phyloP scores from a whole-genome alignment of 2,329 filamentous ascomycete genomes.

The Botrytis fabae region DNA sequence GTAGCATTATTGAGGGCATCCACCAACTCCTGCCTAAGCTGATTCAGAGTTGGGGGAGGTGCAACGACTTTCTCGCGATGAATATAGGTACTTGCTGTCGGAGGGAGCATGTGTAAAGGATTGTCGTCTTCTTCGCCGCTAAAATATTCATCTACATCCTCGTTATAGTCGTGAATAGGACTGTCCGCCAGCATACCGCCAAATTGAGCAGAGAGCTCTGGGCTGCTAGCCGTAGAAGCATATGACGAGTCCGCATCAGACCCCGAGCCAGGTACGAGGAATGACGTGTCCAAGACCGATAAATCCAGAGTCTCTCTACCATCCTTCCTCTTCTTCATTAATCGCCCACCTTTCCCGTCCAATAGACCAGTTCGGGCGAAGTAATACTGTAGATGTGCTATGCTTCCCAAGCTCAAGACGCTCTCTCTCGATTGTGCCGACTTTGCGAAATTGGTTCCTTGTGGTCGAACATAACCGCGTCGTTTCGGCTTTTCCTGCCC shows the following conservation, averaged over 20 bases:
- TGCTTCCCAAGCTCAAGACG: constrained; percentile 93
- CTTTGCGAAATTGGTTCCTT: constrained; percentile 68
- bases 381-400: constrained; percentile 96
- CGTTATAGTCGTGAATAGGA: constrained; percentile 46
- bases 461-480: constrained; percentile 41
- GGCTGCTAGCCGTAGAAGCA: constrained; percentile 59
- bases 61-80: constrained; percentile 78
- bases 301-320: constrained; percentile 55
- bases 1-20: constrained; percentile 68
- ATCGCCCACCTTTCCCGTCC: constrained; percentile 87
- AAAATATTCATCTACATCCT: constrained; percentile 52
- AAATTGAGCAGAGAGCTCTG: constrained; percentile 49
- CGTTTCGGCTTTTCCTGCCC: constrained; percentile 43
- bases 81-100: constrained; percentile 94
- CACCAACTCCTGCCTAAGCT: constrained; percentile 70
- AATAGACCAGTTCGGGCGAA: constrained; percentile 92
- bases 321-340: constrained; percentile 68
- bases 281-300: constrained; percentile 51
- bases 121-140: constrained; percentile 60
- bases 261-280: constrained; percentile 46
- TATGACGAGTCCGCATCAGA: constrained; percentile 61
- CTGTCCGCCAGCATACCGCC: constrained; percentile 43
- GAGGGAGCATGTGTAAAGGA: constrained; percentile 77
- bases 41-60: constrained; percentile 78
- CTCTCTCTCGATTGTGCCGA: constrained; percentile 90